A percentile compares a stretch with the other conserved stretches of the same genome.
Conservation (phyloP, 1,139 yeast species). For the Magnusiomyces fungicola region DNA sequence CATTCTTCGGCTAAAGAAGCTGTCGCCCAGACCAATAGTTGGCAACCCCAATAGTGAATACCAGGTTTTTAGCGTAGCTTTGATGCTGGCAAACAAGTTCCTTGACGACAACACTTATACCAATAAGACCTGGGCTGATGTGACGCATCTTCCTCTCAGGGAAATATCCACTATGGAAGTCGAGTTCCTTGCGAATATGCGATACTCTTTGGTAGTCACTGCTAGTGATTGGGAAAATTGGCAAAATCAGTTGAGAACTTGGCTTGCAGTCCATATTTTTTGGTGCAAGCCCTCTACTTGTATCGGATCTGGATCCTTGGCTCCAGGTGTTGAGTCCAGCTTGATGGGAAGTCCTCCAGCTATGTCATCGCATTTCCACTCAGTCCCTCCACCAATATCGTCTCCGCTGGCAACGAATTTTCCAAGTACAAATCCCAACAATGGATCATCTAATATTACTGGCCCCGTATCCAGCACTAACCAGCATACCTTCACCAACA, state of each 20-base stretch:
- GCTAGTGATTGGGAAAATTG: conserved; percentile 28
- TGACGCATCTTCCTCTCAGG: conserved; percentile 60
- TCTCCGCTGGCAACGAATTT: neutral
- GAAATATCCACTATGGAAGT: conserved; percentile 60
- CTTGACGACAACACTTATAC: conserved; percentile 93
- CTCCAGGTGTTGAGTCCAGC: too few relatives aligned
- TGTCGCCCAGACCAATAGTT: conserved; percentile 23
- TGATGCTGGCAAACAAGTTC: conserved; percentile 81
- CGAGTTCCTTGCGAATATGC: conserved; percentile 31
- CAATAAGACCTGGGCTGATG: conserved; percentile 87
- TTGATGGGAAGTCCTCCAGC: neutral
- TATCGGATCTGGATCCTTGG: neutral
- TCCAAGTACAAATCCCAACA: neutral
- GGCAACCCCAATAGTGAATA: conserved; percentile 40
- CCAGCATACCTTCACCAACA: too few relatives aligned
- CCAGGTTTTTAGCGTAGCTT: conserved; percentile 56
- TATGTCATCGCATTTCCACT: neutral
- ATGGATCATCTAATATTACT: neutral
- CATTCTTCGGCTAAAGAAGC: conserved; percentile 29
- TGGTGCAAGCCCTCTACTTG: conserved; percentile 4
- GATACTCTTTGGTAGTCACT: conserved; percentile 28
- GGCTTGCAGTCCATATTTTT: conserved; percentile 22
- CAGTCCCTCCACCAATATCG: neutral
- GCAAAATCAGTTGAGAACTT: conserved; percentile 23
- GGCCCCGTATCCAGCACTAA: too few relatives aligned